These are phyloP conservation scores for Cyberlindnera euphorbiiphila DNA, from an alignment of 805 yeast species.

Conservation along the genomic window DNA sequence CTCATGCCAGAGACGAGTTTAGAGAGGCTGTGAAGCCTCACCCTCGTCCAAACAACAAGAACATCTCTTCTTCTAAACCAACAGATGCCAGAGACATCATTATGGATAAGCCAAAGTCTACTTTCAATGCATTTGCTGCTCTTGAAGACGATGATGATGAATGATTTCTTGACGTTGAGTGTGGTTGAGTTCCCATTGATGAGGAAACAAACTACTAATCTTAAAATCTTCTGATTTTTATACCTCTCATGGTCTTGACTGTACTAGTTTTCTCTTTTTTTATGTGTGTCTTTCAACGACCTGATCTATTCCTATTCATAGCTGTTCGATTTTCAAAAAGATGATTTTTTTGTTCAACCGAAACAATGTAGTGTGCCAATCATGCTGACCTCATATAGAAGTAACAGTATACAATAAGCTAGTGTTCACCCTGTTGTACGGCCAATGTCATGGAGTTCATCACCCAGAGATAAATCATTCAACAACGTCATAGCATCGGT, in stretches of 20 bases:
- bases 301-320: background rate
- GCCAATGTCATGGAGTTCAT: slow-evolving; percentile 16
- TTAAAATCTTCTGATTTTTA: background rate
- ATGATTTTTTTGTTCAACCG: too few relatives aligned
- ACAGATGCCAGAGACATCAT: slow-evolving; percentile 68
- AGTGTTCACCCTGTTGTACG: slow-evolving; percentile 1
- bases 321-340: background rate
- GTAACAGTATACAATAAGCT: too few relatives aligned
- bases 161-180: too few relatives aligned
- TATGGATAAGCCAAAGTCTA: slow-evolving; percentile 60
- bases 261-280: background rate
- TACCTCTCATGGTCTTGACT: too few relatives aligned
- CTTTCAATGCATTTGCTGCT: slow-evolving; percentile 81
- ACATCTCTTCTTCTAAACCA: slow-evolving; percentile 69
- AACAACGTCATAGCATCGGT: slow-evolving; percentile 25
- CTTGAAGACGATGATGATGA: slow-evolving; percentile 35
- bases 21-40: slow-evolving; percentile 38
- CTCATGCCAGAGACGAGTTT: slow-evolving; percentile 41
- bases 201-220: too few relatives aligned
- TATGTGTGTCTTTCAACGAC: background rate
- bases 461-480: slow-evolving; percentile 20
- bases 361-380: too few relatives aligned
- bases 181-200: too few relatives aligned
- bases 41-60: slow-evolving; percentile 66
- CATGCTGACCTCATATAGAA: too few relatives aligned